A percentile compares a stretch with the other conserved stretches of the same genome.
Evolutionary conservation across 2,329 filamentous ascomycete species (phyloP).

Genomic region (Parafenestella ontariensis): DNA sequence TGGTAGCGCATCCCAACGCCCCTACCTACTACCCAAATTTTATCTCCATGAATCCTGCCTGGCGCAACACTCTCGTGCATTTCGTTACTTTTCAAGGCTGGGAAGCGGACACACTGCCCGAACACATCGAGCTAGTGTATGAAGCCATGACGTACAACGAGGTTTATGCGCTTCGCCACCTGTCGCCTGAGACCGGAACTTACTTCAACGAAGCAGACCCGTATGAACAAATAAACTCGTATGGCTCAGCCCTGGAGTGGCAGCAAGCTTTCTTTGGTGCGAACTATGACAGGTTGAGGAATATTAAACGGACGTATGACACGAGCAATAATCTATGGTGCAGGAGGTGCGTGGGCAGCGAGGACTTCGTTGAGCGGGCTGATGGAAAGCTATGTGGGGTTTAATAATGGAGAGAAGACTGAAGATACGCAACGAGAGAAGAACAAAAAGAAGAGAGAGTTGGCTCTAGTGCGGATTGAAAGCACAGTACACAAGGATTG

Average conservation of each 20-base stretch:
- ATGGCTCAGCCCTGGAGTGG: too few species aligned
- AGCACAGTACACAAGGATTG: too few species aligned
- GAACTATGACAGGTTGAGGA: constrained; percentile 22
- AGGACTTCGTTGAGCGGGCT: constrained; percentile 20
- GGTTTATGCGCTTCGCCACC: constrained; percentile 17
- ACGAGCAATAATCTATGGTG: constrained; percentile 32
- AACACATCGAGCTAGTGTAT: constrained; percentile 21
- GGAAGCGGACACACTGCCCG: constrained; percentile 16
- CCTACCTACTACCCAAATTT: constrained; percentile 22
- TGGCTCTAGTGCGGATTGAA: too few species aligned
- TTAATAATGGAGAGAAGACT: neutral
- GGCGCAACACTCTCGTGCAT: constrained; percentile 32
- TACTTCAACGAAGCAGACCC: constrained; percentile 41
- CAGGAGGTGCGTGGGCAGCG: constrained; percentile 35
- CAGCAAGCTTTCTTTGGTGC: constrained; percentile 30
- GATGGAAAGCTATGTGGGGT: constrained; percentile 27
- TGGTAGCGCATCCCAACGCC: constrained; percentile 22
- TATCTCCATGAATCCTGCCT: constrained; percentile 31
- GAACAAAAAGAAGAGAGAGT: neutral
- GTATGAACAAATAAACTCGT: too few species aligned
- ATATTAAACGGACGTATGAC: constrained; percentile 33
- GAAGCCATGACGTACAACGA: constrained; percentile 25
- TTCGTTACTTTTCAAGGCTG: constrained; percentile 25
- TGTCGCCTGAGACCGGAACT: constrained; percentile 31
- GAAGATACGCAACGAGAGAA: neutral